Percentiles rank a stretch among this genome's conserved stretches.
Conservation (phyloP, 2,329 filamentous ascomycete genomes). For the Apiospora malaysiana region DNA sequence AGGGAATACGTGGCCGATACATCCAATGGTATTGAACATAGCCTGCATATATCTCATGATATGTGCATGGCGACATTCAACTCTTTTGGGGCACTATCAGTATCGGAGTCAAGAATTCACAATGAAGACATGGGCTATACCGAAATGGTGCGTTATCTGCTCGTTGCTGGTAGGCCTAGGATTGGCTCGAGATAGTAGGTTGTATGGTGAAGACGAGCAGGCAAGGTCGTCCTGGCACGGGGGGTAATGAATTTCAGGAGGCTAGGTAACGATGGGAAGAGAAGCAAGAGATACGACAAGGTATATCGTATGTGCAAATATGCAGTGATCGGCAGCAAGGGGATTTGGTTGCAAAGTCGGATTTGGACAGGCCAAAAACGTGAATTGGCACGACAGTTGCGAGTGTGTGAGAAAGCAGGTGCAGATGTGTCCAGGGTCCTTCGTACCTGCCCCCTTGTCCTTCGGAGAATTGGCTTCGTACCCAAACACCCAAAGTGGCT, state of each 20-base stretch:
- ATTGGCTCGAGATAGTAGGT: neutral
- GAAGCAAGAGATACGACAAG: neutral
- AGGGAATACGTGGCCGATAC: neutral
- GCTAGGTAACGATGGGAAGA: neutral
- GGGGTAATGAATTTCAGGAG: neutral
- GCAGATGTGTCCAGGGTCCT: neutral
- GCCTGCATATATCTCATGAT: neutral
- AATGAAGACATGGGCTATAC: neutral
- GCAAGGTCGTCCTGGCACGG: neutral
- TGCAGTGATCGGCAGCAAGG: slow-evolving; percentile 9
- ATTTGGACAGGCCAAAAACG: neutral
- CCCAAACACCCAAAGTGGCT: neutral
- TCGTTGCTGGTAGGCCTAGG: neutral
- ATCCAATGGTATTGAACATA: neutral
- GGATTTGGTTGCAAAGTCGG: neutral
- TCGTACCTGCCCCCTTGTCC: neutral
- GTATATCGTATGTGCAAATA: neutral
- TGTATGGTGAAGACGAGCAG: neutral
- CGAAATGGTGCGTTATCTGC: neutral
- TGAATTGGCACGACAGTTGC: neutral
- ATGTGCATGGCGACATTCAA: neutral
- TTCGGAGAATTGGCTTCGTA: neutral
- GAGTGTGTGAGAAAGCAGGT: neutral
- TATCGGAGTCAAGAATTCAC: neutral
- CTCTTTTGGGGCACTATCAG: neutral